Evolutionary conservation across 495 filamentous ascomycete genomes (phyloP).

Genomic region (Mytilinidion resinicola): DNA sequence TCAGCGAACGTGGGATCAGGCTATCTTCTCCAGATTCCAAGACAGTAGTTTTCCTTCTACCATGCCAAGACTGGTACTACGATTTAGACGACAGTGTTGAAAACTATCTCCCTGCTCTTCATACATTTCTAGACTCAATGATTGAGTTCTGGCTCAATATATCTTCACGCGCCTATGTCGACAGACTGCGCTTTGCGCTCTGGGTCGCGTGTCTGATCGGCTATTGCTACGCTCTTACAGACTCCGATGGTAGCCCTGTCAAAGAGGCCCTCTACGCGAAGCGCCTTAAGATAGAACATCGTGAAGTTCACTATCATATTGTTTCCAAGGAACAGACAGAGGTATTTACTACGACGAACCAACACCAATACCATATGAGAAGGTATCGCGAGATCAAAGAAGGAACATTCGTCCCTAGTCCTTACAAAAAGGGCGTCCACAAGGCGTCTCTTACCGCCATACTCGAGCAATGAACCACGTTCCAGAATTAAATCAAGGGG

Average conservation of each 20-base stretch:
- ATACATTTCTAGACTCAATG: not conserved
- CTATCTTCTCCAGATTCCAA: not conserved
- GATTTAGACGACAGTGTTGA: not conserved
- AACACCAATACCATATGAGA: not conserved
- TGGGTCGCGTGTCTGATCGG: not conserved
- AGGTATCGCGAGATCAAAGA: not conserved
- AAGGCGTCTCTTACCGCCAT: not conserved
- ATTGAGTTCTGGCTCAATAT: not conserved
- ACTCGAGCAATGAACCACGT: not conserved
- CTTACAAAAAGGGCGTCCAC: not conserved
- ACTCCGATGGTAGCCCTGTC: not conserved
- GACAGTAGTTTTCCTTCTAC: not conserved
- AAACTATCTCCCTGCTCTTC: not conserved
- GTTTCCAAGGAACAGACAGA: not conserved
- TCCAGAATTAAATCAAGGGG: not conserved
- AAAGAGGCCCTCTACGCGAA: not conserved
- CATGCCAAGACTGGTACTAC: not conserved
- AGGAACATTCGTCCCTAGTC: not conserved
- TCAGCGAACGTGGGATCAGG: not conserved
- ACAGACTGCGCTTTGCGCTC: not conserved
- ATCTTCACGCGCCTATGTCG: not conserved
- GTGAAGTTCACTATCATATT: not conserved
- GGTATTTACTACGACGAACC: not conserved
- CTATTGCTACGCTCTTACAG: constrained; percentile 1
- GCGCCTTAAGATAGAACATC: not conserved